Base-by-base conservation (phyloP, 1,284 basidiomycete species). In the Cryptococcus sp. region DNA sequence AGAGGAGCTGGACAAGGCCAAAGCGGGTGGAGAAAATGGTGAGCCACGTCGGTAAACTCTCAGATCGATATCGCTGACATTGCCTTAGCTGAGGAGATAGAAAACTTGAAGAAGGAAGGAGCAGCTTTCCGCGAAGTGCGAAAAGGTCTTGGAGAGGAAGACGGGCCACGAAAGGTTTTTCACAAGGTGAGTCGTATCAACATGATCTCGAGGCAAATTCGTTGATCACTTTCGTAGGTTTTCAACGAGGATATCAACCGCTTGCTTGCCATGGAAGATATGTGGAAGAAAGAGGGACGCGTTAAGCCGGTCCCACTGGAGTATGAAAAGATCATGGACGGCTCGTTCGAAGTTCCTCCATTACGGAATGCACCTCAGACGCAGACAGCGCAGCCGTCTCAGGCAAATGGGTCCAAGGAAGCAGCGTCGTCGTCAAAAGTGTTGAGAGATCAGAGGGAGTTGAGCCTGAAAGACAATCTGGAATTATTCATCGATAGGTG, bases 251-350 rank as follows among this genome's bases (percentile, higher is more conserved):
- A 99, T 68, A 92, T 98, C 65, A 83, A 86, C 57, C 90, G 96
- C 50, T 82, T 99, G 1, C 81, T 99, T 15, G 85, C 85, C 15
- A 99, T 99, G 96, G 82, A 87, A n/a, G 95, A 98, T 69, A 98
- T 99, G 93, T 99, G 96, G 96, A 87, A 87, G 47, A 73, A 74
- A 8, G 62, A 72, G 5, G 84, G 88, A 10, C 86, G 96, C 26
- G 84, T 86, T 23, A 88, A 88, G 62, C 96, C 96, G 0, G 85
- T 84, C 0, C 87, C 94, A 1, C 83, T 99, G 37, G 86, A 91
- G 57, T 93, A 88, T 67, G 86, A 89, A 17, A 77, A 78, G 2
- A 88, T 96, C 68, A 75, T 84, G 73, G 79, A 83, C 43, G 86
- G 82, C 19, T 81, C 81, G 1, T 90, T 90, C 72, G 73, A 73